Evolutionary conservation across 495 filamentous ascomycete genomes (phyloP), one percentile per base, ranked within the genome.

Genomic region (Lindgomyces ingoldianus): DNA sequence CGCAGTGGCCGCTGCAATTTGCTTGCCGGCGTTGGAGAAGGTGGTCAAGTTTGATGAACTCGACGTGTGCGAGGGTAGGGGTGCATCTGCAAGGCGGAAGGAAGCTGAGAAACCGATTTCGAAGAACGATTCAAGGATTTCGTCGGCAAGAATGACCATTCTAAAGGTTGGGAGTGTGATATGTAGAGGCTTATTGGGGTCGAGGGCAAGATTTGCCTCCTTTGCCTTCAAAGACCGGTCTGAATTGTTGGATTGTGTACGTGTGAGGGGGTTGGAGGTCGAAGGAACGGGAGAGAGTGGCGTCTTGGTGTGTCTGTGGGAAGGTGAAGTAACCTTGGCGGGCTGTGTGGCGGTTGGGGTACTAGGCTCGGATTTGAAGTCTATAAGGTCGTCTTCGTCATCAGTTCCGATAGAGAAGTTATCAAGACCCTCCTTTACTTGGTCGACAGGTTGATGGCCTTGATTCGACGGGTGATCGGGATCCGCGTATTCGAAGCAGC

Each of bases 401-500:
- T 92, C 90, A 45, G 89, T 87, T n/a, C 89, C 91, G 57, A 95
- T 89, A 33, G 81, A 81, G 74, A 96, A 94, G 19, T 87, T 81
- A 51, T 84, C 81, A 16, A 84, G 77, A 60, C 80, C 75, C 55
- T 81, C 70, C 19, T 80, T 57, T 25, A 22, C 70, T 52, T 19
- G 60, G 33, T 45, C 72, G 14, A 56, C 56, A 29, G 54, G 22
- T 22, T 56, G 67, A 44, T 62, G 71, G 46, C 59, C 76, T 60
- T 84, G 80, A 54, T 85, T 83, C 30, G 80, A 82, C 0, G 86
- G 84, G 61, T 90, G 88, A 71, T 95, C 93, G 9, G 94, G 95
- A 73, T 98, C 94, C 18, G 94, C 94, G 72, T 98, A 98, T 77
- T 98, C 95, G 64, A 98, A 98, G 75, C 94, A 98, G 41, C 94